Base-by-base conservation (phyloP, 768 basidiomycete genomes). In the Mycena rebaudengoi region DNA sequence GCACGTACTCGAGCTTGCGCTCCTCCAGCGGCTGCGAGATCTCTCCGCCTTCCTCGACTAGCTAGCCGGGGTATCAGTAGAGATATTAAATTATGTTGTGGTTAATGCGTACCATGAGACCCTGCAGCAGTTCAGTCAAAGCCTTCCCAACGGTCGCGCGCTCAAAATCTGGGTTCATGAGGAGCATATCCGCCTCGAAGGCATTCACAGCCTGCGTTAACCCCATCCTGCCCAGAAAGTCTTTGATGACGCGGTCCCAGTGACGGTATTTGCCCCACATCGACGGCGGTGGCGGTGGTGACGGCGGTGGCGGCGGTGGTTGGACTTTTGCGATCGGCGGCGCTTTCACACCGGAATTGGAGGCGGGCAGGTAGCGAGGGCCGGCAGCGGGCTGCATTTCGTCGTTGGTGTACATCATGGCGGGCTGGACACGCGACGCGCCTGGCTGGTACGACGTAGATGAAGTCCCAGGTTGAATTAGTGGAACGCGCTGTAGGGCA, bases 91-190 rank as follows among this genome's bases (percentile, higher is more conserved):
- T 32, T 32, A 3, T 48, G 44, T 20, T 41, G 43, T 35, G 44
- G 18, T 39, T 13, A 46, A 4, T 50, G 74, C 84, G 56, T 68
- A 89, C 89, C 68, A 81, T 76, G 32, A 91, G 76, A 60, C 82
- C 81, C 37, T 80, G 76, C 33, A 83, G 74, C 26, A 92, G 73
- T 26, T 83, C 81, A 4, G 76, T 75, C 30, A 93, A 73, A 4
- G 90, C 90, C 0, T 70, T 76, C 11, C 87, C 85, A 7, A 91
- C 78, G n/a, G 76, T 80, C 60, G 80, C 78, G 35, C 79, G 79
- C 74, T 92, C 91, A 84, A 87, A 91, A 1, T 86, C 84, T 0
- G 81, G 71, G 63, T 87, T 92, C 77, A 92, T 74, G n/a, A 91
- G 82, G 5, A 92, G 71, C 78, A 92, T 83, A 69, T 94, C 91